Conservation (phyloP, 306 rosid genomes). For the Pterocarpus macrocarpus region DNA sequence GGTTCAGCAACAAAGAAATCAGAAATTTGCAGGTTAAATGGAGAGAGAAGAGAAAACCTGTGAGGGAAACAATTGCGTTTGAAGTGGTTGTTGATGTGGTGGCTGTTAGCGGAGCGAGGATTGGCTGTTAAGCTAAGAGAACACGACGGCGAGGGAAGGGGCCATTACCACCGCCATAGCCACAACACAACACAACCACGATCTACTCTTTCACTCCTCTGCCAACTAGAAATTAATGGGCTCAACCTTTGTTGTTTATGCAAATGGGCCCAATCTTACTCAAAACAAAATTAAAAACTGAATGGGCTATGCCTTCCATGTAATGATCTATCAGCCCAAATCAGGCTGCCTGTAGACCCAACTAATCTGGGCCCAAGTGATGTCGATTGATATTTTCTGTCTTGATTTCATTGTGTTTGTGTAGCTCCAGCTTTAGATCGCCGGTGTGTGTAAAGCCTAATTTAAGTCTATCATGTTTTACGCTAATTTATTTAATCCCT, state of each 20-base stretch:
- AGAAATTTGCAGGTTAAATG: neutral
- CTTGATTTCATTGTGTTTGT: too few relatives aligned
- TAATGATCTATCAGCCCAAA: neutral
- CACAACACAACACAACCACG: neutral
- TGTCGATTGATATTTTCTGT: too few relatives aligned
- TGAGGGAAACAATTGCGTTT: neutral
- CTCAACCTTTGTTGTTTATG: too few relatives aligned
- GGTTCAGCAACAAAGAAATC: neutral
- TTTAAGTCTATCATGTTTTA: too few relatives aligned
- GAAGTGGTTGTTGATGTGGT: neutral
- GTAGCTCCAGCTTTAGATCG: too few relatives aligned
- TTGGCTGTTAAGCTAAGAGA: neutral
- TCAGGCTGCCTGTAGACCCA: neutral
- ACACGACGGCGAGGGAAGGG: constrained; percentile 11
- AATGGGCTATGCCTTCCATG: neutral
- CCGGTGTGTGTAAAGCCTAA: too few relatives aligned
- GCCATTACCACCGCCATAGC: constrained; percentile 33
- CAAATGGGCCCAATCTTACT: neutral
- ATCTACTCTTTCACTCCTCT: neutral
- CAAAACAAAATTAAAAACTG: too few relatives aligned
- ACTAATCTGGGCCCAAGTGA: neutral
- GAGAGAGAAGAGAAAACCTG: neutral
- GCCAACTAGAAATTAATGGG: neutral
- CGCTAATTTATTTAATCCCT: too few relatives aligned
- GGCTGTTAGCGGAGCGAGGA: neutral